Conservation (phyloP, 495 filamentous ascomycete species). For the Aspergillus conjunctus region DNA sequence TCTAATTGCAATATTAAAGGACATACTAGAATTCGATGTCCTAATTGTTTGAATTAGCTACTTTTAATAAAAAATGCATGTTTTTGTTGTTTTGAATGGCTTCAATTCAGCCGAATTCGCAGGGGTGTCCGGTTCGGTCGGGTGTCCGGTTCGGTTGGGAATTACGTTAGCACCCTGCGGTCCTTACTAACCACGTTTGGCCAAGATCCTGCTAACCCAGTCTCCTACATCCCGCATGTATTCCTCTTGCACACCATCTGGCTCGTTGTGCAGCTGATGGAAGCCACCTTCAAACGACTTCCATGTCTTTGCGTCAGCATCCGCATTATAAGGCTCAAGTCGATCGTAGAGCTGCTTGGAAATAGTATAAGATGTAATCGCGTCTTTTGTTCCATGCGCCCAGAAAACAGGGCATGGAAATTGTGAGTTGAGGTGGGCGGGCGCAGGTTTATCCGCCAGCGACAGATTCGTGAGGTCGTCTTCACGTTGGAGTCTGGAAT, state of each 20-base stretch:
- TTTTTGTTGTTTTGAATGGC: too few relatives aligned
- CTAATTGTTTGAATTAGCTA: too few relatives aligned
- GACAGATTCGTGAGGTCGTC: constrained; percentile 42
- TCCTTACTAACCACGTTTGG: not conserved
- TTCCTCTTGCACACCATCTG: constrained; percentile 56
- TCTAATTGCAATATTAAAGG: too few relatives aligned
- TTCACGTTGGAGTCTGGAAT: constrained; percentile 6
- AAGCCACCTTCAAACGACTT: constrained; percentile 72
- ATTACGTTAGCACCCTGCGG: too few relatives aligned
- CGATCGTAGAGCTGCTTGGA: constrained; percentile 60
- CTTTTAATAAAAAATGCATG: too few relatives aligned
- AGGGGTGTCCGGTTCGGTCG: too few relatives aligned
- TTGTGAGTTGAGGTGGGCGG: not conserved
- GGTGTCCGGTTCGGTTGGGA: too few relatives aligned
- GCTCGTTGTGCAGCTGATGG: constrained; percentile 72
- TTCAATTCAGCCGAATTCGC: too few relatives aligned
- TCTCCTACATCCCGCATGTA: constrained; percentile 70
- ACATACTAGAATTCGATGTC: too few relatives aligned
- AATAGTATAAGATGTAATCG: constrained; percentile 59
- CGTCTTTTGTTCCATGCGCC: constrained; percentile 48
- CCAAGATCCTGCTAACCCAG: constrained; percentile 55
- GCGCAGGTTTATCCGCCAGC: constrained; percentile 8
- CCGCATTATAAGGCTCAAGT: constrained; percentile 27
- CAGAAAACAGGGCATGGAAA: constrained; percentile 11
- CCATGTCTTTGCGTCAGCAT: constrained; percentile 64